These are phyloP conservation scores for Penicillium coprophilum DNA, from an alignment of 495 filamentous ascomycete species.

Conservation along the genomic window DNA sequence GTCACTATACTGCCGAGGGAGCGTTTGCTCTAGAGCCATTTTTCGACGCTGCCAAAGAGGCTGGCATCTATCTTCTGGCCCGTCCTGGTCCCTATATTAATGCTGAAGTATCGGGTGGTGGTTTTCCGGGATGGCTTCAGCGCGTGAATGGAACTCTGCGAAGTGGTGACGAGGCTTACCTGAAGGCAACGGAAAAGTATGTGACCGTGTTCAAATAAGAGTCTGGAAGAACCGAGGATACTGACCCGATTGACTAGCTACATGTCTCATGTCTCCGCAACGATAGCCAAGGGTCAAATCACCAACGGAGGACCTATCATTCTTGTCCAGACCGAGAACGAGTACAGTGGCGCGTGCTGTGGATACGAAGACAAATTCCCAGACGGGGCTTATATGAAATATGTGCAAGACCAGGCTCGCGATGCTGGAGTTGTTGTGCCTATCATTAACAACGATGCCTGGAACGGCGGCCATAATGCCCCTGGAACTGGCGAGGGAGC, in stretches of 20 bases:
- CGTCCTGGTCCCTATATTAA: constrained; percentile 71
- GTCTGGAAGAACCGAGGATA: background rate
- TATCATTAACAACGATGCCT: constrained; percentile 74
- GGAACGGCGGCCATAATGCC: constrained; percentile 57
- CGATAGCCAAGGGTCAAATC: constrained; percentile 73
- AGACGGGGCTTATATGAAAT: constrained; percentile 65
- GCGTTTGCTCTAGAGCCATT: constrained; percentile 69
- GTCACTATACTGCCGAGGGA: constrained; percentile 65
- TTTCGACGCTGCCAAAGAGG: constrained; percentile 65
- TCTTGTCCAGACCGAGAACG: constrained; percentile 77
- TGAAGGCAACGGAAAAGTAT: constrained; percentile 64
- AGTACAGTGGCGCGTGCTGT: constrained; percentile 56
- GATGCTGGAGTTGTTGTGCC: constrained; percentile 71
- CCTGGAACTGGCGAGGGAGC: constrained; percentile 62
- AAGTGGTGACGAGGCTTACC: constrained; percentile 56
- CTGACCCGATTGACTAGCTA: constrained; percentile 28
- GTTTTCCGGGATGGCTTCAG: constrained; percentile 67
- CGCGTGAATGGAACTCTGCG: constrained; percentile 60
- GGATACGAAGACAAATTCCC: constrained; percentile 44
- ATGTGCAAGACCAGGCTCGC: constrained; percentile 65
- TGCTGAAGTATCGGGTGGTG: constrained; percentile 63
- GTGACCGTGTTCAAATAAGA: background rate
- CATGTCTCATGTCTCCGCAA: constrained; percentile 49
- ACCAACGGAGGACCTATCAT: constrained; percentile 79
- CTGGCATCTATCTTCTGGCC: constrained; percentile 73